Base-by-base conservation (phyloP, 2,329 filamentous ascomycete species). In the Cladosporium oxysporum region DNA sequence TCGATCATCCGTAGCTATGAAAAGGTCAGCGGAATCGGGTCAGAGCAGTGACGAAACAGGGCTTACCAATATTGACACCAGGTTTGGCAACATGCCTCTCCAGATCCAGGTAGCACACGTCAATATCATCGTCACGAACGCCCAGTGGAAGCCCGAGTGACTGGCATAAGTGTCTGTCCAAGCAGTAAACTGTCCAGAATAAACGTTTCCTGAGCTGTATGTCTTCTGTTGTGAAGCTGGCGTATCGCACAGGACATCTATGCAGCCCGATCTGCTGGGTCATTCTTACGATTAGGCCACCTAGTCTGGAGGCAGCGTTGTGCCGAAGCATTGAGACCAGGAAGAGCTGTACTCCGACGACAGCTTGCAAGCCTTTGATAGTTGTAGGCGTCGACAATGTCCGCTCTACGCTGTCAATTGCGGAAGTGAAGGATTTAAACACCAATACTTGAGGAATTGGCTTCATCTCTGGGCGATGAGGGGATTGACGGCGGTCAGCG, bases 181-280 rank as follows among this genome's bases (percentile, higher is more conserved):
- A 73, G 18, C 78, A 82, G 58, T 87, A 88, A 0, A 87, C 80
- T 1, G 83, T 83, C 84, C 85, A 87, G 67, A 87, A 87, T 0
- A 87, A 74, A 0, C 85, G 79, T 16, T 83, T 80, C 1, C 85
- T 79, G 35, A 84, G 79, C 2, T 81, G 78, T 2, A 77, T 78
- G 50, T 87, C 83, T 11, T 79, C 74, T 1, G 72, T 65, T 0
- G 77, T 80, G 69, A 87, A 86, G 53, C 83, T 82, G 0, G 81
- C 76, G 65, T 82, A 87, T 0, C 85, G 79, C 5, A 78, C 77
- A 1, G 85, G 84, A 63, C 85, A 88, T 2, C 85, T 81, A 73
- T 88, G 85, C n/a, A 88, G 78, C 0, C 85, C 85, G 1, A 87
- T 75, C 57, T 87, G 85, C 53, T 84, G 85, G 0, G 84, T 82